Evolutionary conservation across 768 basidiomycete species (phyloP).

Genomic region (Auricularia auricula-judae): DNA sequence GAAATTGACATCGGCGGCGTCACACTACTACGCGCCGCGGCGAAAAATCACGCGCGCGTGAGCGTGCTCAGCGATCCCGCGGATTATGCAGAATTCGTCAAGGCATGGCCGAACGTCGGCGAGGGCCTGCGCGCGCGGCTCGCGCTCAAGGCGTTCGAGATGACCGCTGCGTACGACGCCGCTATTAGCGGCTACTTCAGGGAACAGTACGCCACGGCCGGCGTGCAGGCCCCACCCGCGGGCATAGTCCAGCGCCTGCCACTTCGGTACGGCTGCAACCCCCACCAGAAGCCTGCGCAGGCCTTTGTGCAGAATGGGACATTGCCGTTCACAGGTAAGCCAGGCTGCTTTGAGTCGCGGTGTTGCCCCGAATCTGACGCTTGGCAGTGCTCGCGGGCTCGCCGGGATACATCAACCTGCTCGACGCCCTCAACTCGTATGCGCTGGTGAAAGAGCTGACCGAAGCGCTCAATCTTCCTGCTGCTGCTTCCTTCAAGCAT

Average conservation of each 20-base stretch:
- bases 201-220: slow-evolving; percentile 86
- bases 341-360: background rate
- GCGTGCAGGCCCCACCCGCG: slow-evolving; percentile 48
- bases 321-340: slow-evolving; percentile 84
- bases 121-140: slow-evolving; percentile 63
- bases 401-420: slow-evolving; percentile 96
- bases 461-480: slow-evolving; percentile 76
- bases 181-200: slow-evolving; percentile 96
- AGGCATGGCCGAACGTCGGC: slow-evolving; percentile 66
- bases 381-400: slow-evolving; percentile 75
- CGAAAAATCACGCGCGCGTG: slow-evolving; percentile 94
- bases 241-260: slow-evolving; percentile 73
- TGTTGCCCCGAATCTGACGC: background rate
- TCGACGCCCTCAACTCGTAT: slow-evolving; percentile 95
- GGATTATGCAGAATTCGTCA: slow-evolving; percentile 77
- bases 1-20: slow-evolving; percentile 99
- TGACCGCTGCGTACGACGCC: slow-evolving; percentile 89
- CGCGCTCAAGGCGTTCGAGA: slow-evolving; percentile 94
- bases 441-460: slow-evolving; percentile 91
- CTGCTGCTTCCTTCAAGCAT: slow-evolving; percentile 98
- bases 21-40: slow-evolving; percentile 91
- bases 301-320: slow-evolving; percentile 83
- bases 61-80: slow-evolving; percentile 79
- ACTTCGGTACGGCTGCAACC: slow-evolving; percentile 93
- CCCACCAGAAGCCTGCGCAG: slow-evolving; percentile 97